Conservation (phyloP, 306 rosid species). For the Prinsepia uniflora region DNA sequence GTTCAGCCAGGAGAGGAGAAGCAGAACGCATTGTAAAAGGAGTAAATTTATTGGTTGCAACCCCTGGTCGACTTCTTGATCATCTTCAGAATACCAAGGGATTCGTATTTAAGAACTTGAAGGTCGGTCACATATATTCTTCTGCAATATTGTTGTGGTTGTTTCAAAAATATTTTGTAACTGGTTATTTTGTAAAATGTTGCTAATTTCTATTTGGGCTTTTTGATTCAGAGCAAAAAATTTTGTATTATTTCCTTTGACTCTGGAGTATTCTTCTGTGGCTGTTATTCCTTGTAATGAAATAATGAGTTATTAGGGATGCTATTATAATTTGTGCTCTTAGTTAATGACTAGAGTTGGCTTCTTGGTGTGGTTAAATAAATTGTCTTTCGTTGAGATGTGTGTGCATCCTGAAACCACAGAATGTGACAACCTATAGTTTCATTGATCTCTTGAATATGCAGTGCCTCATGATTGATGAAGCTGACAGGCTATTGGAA, state of each 20-base stretch:
- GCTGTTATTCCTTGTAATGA: not conserved
- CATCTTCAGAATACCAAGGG: constrained; percentile 90
- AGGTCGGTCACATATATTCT: constrained; percentile 35
- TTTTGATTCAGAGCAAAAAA: not conserved
- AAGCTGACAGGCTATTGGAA: constrained; percentile 97
- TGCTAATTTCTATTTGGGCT: not conserved
- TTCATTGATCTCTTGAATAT: constrained; percentile 11
- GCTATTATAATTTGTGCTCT: not conserved
- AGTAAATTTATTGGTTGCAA: constrained; percentile 78
- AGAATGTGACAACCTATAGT: not conserved
- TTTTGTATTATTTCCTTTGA: not conserved
- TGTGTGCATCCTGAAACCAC: not conserved
- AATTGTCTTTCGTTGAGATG: not conserved
- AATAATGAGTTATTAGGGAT: not conserved
- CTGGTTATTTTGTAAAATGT: not conserved
- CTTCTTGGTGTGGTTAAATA: not conserved
- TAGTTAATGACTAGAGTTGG: not conserved
- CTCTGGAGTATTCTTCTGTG: not conserved
- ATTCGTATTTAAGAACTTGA: constrained; percentile 64
- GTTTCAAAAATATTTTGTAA: not conserved
- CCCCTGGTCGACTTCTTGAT: constrained; percentile 96
- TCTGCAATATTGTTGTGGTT: not conserved
- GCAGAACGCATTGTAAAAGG: constrained; percentile 85
- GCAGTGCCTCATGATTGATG: constrained; percentile 91
- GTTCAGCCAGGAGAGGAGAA: constrained; percentile 76